Percentiles rank a stretch among this genome's conserved stretches.
These are phyloP conservation scores for Aspergillaceae sp. DNA, from an alignment of 2,329 filamentous ascomycete genomes.

Conservation along the genomic window DNA sequence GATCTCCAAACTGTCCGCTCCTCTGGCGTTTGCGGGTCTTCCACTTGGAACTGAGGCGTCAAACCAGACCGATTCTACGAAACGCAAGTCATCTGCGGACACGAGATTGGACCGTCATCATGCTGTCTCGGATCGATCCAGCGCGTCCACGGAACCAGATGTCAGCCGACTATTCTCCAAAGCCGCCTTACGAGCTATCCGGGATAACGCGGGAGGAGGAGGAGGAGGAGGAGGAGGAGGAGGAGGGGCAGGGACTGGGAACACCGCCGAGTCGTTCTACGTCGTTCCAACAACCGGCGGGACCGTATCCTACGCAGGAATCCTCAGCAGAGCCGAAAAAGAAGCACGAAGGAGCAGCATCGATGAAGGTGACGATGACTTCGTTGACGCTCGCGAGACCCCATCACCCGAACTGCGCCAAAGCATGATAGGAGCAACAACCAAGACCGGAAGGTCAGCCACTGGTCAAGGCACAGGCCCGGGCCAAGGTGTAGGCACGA, in stretches of 20 bases:
- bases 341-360: constrained; percentile 38
- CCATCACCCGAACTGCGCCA: constrained; percentile 40
- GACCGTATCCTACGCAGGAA: constrained; percentile 86
- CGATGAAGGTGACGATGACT: constrained; percentile 71
- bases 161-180: constrained; percentile 75
- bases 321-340: constrained; percentile 52
- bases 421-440: constrained; percentile 34
- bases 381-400: constrained; percentile 76
- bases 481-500: constrained; percentile 12
- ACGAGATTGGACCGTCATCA: constrained; percentile 30
- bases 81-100: constrained; percentile 26
- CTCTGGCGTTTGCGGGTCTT: constrained; percentile 84
- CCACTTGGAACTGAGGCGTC: constrained; percentile 55
- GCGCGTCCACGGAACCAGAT: constrained; percentile 55
- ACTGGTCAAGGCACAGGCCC: too few species aligned
- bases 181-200: constrained; percentile 71
- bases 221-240: too few species aligned
- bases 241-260: constrained; percentile 30
- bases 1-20: constrained; percentile 80
- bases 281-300: constrained; percentile 87
- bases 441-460: too few species aligned
- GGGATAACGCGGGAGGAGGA: constrained; percentile 49
- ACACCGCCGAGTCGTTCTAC: constrained; percentile 72
- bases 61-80: constrained; percentile 14
- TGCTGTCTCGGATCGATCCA: constrained; percentile 34